Evolutionary conservation across 2,329 filamentous ascomycete species (phyloP).

Genomic region (Claviceps quebecensis): DNA sequence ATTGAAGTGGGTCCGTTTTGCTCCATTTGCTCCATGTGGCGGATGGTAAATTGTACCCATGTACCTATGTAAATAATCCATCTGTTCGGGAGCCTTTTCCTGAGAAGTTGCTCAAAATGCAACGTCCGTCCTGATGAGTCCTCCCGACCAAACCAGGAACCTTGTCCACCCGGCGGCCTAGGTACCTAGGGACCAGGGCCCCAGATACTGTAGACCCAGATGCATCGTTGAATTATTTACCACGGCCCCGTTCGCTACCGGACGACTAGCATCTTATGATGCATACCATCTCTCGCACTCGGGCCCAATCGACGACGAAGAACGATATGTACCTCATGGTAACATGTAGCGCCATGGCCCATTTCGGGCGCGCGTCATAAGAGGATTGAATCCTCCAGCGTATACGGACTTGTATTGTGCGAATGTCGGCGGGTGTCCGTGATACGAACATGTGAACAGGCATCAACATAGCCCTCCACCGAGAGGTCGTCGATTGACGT

Average conservation of each 20-base stretch:
- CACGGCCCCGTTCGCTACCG: background rate
- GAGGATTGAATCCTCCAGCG: background rate
- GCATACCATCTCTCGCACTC: background rate
- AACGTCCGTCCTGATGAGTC: no score
- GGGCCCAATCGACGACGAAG: background rate
- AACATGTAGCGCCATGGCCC: background rate
- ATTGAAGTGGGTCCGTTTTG: background rate
- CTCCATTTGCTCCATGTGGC: background rate
- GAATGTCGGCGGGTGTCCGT: background rate
- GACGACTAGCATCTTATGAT: background rate
- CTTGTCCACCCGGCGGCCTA: background rate
- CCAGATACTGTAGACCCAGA: background rate
- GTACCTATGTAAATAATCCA: no score
- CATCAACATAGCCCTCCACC: background rate
- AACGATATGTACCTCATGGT: background rate
- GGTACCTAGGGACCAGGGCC: no score
- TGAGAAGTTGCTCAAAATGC: no score
- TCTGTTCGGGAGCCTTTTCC: background rate
- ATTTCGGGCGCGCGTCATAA: background rate
- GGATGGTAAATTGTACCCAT: no score
- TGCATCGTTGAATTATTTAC: background rate
- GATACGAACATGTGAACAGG: background rate
- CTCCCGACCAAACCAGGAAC: background rate
- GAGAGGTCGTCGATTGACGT: background rate
- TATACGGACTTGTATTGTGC: background rate